Percentiles rank a stretch among this genome's conserved stretches.
These are phyloP conservation scores for Trichoderma atroviride DNA, from an alignment of 2,329 filamentous ascomycete genomes.

Conservation along the genomic window DNA sequence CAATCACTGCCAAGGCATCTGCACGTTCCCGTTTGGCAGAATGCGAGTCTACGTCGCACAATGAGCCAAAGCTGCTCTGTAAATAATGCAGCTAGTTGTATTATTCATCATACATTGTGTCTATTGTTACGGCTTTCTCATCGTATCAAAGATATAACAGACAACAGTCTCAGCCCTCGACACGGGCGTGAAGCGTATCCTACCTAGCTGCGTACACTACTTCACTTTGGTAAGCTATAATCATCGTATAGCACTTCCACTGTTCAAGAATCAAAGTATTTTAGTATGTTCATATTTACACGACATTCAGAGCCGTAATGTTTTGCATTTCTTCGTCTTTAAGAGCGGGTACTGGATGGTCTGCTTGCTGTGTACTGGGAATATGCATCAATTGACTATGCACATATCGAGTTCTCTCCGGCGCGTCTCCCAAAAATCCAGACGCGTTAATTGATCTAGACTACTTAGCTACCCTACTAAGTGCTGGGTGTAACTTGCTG, in stretches of 20 bases:
- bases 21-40: background rate
- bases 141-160: background rate
- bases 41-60: background rate
- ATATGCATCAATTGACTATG: conserved; percentile 23
- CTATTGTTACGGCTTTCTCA: background rate
- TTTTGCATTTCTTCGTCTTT: background rate
- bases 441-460: conserved; percentile 35
- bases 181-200: background rate
- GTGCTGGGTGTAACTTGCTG: background rate
- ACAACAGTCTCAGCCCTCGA: background rate
- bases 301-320: background rate
- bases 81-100: background rate
- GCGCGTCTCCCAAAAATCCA: conserved; percentile 35
- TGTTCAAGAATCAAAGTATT: background rate
- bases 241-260: background rate
- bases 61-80: background rate
- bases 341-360: background rate
- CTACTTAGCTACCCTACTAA: conserved; percentile 10
- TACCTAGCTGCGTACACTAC: background rate
- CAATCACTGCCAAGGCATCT: background rate
- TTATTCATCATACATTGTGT: background rate
- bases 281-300: background rate
- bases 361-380: background rate
- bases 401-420: conserved; percentile 20
- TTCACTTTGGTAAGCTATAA: background rate